A percentile compares a stretch with the other conserved stretches of the same genome.
Conservation (phyloP, 2,329 filamentous ascomycete species). For the Clonostachys rhizophaga region DNA sequence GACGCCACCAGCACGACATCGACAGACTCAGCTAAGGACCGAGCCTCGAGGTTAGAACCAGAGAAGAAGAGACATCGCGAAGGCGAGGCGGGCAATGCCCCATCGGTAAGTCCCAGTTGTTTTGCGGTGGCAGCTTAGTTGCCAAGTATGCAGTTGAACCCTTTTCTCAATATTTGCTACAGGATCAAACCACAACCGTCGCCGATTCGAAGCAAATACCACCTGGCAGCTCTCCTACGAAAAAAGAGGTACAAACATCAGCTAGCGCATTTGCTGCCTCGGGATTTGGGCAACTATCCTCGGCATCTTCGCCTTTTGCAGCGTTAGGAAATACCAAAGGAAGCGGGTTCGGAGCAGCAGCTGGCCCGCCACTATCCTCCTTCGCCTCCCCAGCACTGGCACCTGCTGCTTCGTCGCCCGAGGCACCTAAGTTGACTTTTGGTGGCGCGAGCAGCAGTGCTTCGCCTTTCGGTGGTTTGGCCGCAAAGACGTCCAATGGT, state of each 20-base stretch:
- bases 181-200: no score
- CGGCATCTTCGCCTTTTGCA: constrained; percentile 62
- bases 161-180: no score
- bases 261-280: constrained; percentile 63
- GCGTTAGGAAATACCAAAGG: constrained; percentile 40
- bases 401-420: constrained; percentile 7
- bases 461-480: constrained; percentile 44
- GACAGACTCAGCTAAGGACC: constrained; percentile 40
- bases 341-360: constrained; percentile 43
- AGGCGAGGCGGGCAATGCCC: constrained; percentile 27
- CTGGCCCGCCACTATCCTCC: constrained; percentile 25
- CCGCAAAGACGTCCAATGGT: constrained; percentile 25
- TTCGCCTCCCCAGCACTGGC: constrained; percentile 21
- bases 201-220: no score
- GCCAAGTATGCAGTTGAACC: no score
- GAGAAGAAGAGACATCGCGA: constrained; percentile 64
- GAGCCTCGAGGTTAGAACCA: constrained; percentile 44
- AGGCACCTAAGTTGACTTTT: constrained; percentile 43
- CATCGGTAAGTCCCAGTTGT: constrained; percentile 18
- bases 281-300: constrained; percentile 61
- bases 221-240: constrained; percentile 11
- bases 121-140: not conserved
- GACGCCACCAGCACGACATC: constrained; percentile 35
- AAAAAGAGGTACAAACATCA: constrained; percentile 36
- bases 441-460: constrained; percentile 26